Base-by-base conservation (phyloP, 139 green algal genomes). In the Astrephomene gubernaculifera region DNA sequence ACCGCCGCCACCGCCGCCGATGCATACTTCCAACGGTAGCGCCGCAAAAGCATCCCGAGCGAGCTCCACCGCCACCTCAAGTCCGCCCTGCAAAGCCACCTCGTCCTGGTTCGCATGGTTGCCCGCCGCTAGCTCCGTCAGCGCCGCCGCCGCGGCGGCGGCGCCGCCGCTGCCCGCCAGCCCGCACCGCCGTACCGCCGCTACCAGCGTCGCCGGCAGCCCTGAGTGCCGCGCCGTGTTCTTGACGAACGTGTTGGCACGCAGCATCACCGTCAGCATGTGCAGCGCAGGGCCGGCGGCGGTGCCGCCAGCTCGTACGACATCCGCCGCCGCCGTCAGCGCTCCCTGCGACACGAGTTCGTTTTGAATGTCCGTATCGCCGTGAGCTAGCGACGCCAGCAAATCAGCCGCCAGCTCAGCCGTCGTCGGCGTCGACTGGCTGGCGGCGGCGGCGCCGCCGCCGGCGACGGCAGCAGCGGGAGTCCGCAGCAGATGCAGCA, bases 221-320 rank as follows among this genome's bases (percentile, higher is more conserved):
- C 81, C 87, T 1, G 63, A 70, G 44, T 24, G 24, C 24, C 75
- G 68, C n/a, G 85, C 87, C 1, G 33, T 88, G 88, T 93, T 93
- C 84, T 93, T 93, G 8, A 82, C 86, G 38, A 89, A 93, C n/a
- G 65, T 90, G 84, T 93, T 93, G 45, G 69, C 60, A 14, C 82
- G 78, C n/a, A 87, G 39, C 54, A 92, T 41, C 3, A 53, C 81
- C 1, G 70, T 64, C 24, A 90, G 60, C 45, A 92, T 69, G 63
- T 31, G n/a, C 39, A 90, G 76, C 38, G 80, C 79, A 19, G 35
- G 27, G 35, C 53, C 25, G 31, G 57, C 61, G 17, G 81, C 71
- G 29, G 41, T 27, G 41, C 33, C 38, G 52, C 63, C 72, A 1
- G 17, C 38, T 21, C 61, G 44, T 8, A 85, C 14, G 61, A 75